These are phyloP conservation scores for Digitaria exilis DNA, from an alignment of 202 grass and related monocot genomes.

Conservation along the genomic window DNA sequence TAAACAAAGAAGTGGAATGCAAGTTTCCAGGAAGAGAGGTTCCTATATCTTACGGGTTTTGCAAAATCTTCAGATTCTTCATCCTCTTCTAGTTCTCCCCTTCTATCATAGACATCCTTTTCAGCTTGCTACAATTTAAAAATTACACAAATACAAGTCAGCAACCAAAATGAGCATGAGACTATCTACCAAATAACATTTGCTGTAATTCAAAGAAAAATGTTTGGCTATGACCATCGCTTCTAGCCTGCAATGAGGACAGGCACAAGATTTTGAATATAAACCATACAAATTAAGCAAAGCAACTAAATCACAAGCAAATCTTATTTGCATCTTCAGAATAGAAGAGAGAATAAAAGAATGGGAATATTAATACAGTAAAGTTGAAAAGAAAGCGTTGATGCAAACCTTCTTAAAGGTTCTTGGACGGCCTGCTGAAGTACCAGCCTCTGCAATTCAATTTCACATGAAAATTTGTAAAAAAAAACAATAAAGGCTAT, in stretches of 20 bases:
- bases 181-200: neutral
- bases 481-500: neutral
- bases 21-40: neutral
- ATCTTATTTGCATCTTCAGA: neutral
- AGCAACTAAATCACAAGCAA: neutral
- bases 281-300: neutral
- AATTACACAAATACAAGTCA: constrained; percentile 29
- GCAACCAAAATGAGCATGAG: constrained; percentile 15
- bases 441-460: constrained; percentile 74
- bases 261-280: neutral
- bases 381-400: neutral
- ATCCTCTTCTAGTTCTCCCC: constrained; percentile 49
- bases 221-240: neutral
- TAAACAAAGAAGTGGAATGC: neutral
- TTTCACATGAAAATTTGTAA: constrained; percentile 8
- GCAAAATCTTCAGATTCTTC: constrained; percentile 63
- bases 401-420: constrained; percentile 68
- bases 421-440: constrained; percentile 59
- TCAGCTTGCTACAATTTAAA: constrained; percentile 52
- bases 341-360: neutral
- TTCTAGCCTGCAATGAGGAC: neutral
- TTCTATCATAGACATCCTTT: constrained; percentile 48
- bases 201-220: neutral
- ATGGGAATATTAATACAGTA: neutral
- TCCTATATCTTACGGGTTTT: constrained; percentile 46